Base-by-base conservation (phyloP, 768 basidiomycete species). In the Hygrophoropsis aurantiaca region DNA sequence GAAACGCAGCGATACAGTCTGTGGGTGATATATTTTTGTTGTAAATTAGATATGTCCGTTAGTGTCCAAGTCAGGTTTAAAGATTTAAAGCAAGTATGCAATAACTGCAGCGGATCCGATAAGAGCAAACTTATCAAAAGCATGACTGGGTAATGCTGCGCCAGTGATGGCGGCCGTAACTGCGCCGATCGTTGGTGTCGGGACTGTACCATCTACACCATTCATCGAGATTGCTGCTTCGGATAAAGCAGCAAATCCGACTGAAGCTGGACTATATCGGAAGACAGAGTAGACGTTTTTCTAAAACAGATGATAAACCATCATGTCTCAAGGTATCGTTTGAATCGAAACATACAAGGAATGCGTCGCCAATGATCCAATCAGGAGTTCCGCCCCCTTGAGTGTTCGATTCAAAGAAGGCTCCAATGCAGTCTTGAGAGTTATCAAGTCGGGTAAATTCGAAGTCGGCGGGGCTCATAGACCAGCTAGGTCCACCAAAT, bases 221-320 rank as follows among this genome's bases (percentile, higher is more conserved):
- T 66, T 66, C 47, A 49, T 19, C 11, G 64, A 57, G 21, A 59
- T 23, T 0, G 64, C 64, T 0, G 39, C 39, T 4, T 46, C 47
- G 0, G 79, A 74, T 27, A 79, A 69, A 2, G 58, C 56, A 3
- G 80, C 80, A 45, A 82, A 80, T 0, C 80, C 79, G 35, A 82
- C 65, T 0, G 74, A 63, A 1, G 80, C 56, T 0, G 80, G 80
- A 27, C 64, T 65, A 44, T 72, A 79, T 18, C 72, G 67, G 63
- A 74, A 81, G 0, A 82, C 78, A 0, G 77, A 73, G 56, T 82
- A 81, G 2, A 79, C 79, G 51, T 81, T 83, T 64, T 83, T 83
- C 49, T 65, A 34, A 10, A 10, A 34, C n/a, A n/a, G n/a, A n/a
- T n/a, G n/a, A n/a, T n/a, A n/a, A n/a, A n/a, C n/a, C n/a, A n/a